Percentiles rank a stretch among this genome's conserved stretches.
These are phyloP conservation scores for Talaromyces sp. DNA, from an alignment of 2,329 filamentous ascomycete species.

Conservation along the genomic window DNA sequence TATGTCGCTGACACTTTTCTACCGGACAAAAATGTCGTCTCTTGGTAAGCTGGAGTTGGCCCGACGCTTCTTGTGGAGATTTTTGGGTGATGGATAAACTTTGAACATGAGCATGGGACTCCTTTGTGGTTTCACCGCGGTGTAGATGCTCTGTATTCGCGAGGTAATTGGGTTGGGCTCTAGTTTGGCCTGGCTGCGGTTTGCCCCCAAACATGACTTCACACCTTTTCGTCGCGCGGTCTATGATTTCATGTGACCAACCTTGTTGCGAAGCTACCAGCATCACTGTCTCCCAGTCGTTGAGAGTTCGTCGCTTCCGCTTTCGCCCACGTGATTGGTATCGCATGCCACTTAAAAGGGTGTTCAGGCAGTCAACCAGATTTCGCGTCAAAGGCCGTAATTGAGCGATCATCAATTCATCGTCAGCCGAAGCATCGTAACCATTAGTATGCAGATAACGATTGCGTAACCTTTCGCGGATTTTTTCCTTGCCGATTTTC, in stretches of 20 bases:
- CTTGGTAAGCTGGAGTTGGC: neutral
- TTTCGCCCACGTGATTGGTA: neutral
- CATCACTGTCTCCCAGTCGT: neutral
- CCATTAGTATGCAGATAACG: neutral
- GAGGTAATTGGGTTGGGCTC: neutral
- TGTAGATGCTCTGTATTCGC: too few relatives aligned
- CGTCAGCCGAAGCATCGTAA: neutral
- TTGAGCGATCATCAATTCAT: neutral
- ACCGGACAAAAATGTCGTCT: neutral
- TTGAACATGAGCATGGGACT: neutral
- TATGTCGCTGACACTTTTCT: neutral
- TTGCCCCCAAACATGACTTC: neutral
- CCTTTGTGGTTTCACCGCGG: too few relatives aligned
- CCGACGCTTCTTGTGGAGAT: neutral
- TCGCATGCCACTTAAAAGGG: neutral
- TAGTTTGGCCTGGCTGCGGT: too few relatives aligned
- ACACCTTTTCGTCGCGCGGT: neutral
- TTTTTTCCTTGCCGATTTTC: neutral
- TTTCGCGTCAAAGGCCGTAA: neutral
- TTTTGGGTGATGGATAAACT: neutral
- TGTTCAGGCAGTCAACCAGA: neutral
- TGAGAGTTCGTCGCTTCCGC: neutral
- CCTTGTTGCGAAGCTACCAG: neutral
- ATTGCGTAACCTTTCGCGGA: neutral
- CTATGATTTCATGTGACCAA: neutral